These are phyloP conservation scores for Dysphania ambrosioides DNA, from an alignment of 148 eudicot genomes.

Conservation along the genomic window DNA sequence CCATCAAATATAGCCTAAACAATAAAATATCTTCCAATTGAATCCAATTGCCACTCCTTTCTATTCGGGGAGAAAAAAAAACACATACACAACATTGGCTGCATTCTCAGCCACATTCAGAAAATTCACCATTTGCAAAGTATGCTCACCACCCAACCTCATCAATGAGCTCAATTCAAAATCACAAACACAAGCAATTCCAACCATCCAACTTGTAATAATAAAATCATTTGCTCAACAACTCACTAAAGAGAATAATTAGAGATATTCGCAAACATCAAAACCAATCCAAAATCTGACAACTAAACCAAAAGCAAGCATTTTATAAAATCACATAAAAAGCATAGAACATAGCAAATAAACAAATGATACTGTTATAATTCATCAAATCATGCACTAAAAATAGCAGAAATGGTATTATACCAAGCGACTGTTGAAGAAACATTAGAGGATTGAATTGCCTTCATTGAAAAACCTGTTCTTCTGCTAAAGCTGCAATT, in stretches of 20 bases:
- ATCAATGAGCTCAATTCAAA: not conserved
- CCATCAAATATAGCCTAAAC: too few species aligned
- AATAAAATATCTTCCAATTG: not conserved
- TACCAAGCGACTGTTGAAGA: conserved; percentile 39
- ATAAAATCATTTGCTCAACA: not conserved
- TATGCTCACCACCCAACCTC: not conserved
- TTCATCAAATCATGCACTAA: not conserved
- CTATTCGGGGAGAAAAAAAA: not conserved
- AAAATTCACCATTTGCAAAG: too few species aligned
- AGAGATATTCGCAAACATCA: not conserved
- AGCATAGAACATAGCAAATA: not conserved
- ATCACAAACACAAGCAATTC: not conserved
- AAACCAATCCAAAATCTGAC: not conserved
- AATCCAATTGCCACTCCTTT: not conserved
- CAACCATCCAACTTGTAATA: not conserved
- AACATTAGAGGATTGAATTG: conserved; percentile 32
- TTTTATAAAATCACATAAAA: not conserved
- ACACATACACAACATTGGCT: not conserved
- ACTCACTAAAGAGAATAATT: not conserved
- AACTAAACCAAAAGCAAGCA: too few species aligned
- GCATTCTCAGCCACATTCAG: not conserved
- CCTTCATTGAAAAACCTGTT: conserved; percentile 20
- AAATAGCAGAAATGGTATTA: too few species aligned
- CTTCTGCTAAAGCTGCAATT: conserved; percentile 19
- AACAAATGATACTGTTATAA: not conserved